Conservation (phyloP, 805 yeast species). For the Isabelozyma gotoi region DNA sequence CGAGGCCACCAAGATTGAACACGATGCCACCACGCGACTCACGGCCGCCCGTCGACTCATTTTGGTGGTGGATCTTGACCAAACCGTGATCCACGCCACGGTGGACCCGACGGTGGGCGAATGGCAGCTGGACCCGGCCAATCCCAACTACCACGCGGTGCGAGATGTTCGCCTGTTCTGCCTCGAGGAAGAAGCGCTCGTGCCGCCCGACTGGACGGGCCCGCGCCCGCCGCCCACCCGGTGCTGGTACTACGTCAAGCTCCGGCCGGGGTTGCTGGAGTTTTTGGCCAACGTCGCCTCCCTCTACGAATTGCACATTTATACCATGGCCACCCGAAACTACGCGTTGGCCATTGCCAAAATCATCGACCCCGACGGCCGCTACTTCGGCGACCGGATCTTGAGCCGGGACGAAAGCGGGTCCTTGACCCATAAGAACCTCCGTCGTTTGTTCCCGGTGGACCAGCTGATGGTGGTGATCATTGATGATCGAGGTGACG, state of each 20-base stretch:
- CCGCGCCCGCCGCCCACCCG: conserved; percentile 57
- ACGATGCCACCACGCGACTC: conserved; percentile 59
- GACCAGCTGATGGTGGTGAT: conserved; percentile 96
- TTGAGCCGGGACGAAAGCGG: conserved; percentile 95
- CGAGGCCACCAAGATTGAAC: conserved; percentile 86
- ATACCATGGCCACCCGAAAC: conserved; percentile 96
- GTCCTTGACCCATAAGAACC: conserved; percentile 81
- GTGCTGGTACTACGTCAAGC: conserved; percentile 90
- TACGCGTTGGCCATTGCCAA: conserved; percentile 89
- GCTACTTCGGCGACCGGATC: conserved; percentile 86
- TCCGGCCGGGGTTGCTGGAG: conserved; percentile 80
- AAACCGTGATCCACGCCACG: conserved; percentile 95
- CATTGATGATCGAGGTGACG: conserved; percentile 97
- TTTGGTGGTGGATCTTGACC: conserved; percentile 94
- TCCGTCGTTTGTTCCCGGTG: conserved; percentile 88
- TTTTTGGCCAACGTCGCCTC: conserved; percentile 66
- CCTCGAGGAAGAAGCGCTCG: conserved; percentile 69
- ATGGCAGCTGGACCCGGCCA: conserved; percentile 85
- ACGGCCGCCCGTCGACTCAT: conserved; percentile 67
- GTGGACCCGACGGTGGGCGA: conserved; percentile 97
- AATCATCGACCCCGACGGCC: conserved; percentile 87
- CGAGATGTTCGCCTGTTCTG: conserved; percentile 78
- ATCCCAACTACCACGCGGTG: conserved; percentile 83
- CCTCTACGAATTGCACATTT: conserved; percentile 85
- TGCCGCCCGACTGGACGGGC: conserved; percentile 60